Percentiles rank a stretch among this genome's conserved stretches.
Conservation (phyloP, 257 asterid species). For the Solanum tacnaense region DNA sequence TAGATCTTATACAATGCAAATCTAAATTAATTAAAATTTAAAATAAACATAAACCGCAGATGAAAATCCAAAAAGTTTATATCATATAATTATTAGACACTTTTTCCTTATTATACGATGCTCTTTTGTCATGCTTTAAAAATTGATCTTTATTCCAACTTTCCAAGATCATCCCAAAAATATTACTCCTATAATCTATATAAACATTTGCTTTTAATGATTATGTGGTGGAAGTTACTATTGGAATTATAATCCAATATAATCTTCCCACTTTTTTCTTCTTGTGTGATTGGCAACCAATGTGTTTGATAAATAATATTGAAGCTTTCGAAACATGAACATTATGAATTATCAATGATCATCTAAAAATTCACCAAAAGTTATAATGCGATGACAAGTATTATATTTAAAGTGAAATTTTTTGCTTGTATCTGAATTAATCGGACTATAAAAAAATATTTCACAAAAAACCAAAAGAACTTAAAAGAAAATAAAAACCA, state of each 20-base stretch:
- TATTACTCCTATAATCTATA: not conserved
- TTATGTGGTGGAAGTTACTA: not conserved
- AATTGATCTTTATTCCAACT: not conserved
- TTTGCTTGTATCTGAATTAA: not conserved
- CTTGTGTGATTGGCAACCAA: not conserved
- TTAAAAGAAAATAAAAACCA: not conserved
- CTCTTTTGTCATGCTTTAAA: not conserved
- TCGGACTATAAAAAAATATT: not conserved
- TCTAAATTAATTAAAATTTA: not conserved
- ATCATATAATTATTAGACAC: not conserved
- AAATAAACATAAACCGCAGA: not conserved
- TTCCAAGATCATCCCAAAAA: not conserved
- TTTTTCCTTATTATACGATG: not conserved
- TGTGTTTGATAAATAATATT: not conserved
- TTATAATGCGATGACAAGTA: not conserved
- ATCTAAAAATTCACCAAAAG: not conserved
- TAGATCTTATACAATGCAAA: not conserved
- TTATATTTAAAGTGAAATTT: not conserved
- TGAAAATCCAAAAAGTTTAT: not conserved
- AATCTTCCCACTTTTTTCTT: not conserved
- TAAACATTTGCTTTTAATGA: not conserved
- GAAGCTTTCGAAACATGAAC: not conserved
- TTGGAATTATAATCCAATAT: not conserved
- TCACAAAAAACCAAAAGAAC: not conserved
- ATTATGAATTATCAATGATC: not conserved